A percentile compares a stretch with the other conserved stretches of the same genome.
phyloP scores from a whole-genome alignment of 2,329 filamentous ascomycete genomes.

The Exserohilum turcica region DNA sequence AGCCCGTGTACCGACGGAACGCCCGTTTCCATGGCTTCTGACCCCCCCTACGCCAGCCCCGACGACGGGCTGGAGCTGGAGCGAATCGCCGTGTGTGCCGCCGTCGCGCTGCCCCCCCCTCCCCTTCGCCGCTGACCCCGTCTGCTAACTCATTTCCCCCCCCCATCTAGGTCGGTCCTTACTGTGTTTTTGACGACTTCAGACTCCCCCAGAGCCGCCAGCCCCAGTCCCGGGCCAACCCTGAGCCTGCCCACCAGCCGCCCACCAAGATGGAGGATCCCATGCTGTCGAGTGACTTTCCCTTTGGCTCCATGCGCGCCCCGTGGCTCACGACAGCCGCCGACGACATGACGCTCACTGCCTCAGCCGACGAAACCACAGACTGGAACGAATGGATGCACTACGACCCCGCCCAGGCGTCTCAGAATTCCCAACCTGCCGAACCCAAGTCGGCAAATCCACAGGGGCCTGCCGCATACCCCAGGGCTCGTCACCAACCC shows the following conservation, averaged over 20 bases:
- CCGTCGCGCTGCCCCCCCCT: conserved; percentile 2
- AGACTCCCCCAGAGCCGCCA: conserved; percentile 30
- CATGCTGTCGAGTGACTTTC: conserved; percentile 42
- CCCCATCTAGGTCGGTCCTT: conserved; percentile 44
- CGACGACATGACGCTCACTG: conserved; percentile 41
- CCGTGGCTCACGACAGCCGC: conserved; percentile 44
- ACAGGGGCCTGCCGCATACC: conserved; percentile 37
- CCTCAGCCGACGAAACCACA: conserved; percentile 37
- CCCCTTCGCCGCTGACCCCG: conserved; percentile 3
- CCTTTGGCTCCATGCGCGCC: conserved; percentile 39
- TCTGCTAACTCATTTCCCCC: conserved; percentile 33
- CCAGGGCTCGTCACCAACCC: conserved; percentile 33
- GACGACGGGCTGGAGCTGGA: conserved; percentile 47
- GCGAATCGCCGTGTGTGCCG: conserved; percentile 46
- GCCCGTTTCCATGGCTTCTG: conserved; percentile 26
- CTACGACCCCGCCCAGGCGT: conserved; percentile 51
- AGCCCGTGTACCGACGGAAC: no score
- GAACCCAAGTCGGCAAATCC: conserved; percentile 31
- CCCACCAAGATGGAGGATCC: conserved; percentile 39
- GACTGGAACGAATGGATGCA: conserved; percentile 57
- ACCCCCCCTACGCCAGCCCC: conserved; percentile 32
- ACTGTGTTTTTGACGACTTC: conserved; percentile 48
- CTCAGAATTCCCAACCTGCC: conserved; percentile 32
- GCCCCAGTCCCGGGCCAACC: conserved; percentile 12
- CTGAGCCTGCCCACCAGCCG: conserved; percentile 8